Base-by-base conservation (phyloP, 2,329 filamentous ascomycete genomes). In the Diaporthe velutina region DNA sequence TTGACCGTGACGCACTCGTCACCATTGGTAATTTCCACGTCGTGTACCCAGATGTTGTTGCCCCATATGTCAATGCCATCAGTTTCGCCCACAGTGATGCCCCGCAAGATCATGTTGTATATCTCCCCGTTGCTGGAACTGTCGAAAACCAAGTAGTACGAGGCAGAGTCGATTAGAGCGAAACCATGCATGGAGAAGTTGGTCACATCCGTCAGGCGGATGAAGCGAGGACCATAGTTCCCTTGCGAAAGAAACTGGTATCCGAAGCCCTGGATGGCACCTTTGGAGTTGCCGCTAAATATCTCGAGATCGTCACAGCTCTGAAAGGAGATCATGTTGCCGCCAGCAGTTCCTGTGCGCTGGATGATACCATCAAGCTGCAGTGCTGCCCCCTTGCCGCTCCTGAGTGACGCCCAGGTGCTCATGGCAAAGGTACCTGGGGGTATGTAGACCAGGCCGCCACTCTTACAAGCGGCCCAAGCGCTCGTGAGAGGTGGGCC, bases 1-100 rank as follows among this genome's bases (percentile, higher is more conserved):
- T 86, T 91, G 75, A 90, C 87, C 2, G 88, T 90, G 0, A 91
- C 88, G 78, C 88, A 90, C 77, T 91, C 89, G 77, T 91, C 88
- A 80, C 90, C 90, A 83, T 90, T 91, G 42, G 88, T 89, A 2
- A 90, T 88, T 83, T 88, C 86, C 70, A 90, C 84, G 79, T 91
- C 88, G 77, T 90, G 89, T 55, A 90, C 81, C 86, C 87, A 89
- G 73, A 90, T 86, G 74, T 90, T 90, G 42, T 80, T 85, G 15
- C 85, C 84, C 84, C 85, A 89, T 7, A 90, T 83, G 78, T 90
- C 88, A 71, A 90, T 85, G 7, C 88, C 89, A 77, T 90, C 89
- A n/a, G 90, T 82, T 67, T 85, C 86, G 48, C 87, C 87, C 76
- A 80, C 78, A 61, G 87, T 83, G 2, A 82, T 86, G 33, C 87